Evolutionary conservation across 257 asterid species (phyloP).

Genomic region (Cruciata laevipes): DNA sequence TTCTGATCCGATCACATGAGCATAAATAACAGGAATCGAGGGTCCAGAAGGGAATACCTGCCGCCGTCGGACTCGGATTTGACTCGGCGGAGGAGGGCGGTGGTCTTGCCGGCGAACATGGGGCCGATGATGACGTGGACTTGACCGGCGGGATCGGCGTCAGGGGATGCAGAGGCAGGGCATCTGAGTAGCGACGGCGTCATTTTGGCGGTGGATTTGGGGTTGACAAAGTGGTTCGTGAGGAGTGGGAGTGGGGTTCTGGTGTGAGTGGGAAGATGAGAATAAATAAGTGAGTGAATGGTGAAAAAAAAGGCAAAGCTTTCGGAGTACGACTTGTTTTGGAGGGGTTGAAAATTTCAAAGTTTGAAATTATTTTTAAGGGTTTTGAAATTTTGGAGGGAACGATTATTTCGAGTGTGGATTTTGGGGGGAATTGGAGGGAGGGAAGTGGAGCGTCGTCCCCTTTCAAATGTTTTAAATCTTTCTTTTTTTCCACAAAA

Average conservation of each 20-base stretch:
- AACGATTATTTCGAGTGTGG: background rate
- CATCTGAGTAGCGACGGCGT: background rate
- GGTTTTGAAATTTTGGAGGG: background rate
- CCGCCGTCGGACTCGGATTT: slow-evolving; percentile 17
- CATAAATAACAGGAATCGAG: background rate
- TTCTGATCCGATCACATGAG: background rate
- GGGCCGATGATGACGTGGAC: slow-evolving; percentile 86
- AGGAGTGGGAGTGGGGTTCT: background rate
- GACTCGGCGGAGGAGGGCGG: slow-evolving; percentile 38
- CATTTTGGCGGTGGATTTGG: background rate
- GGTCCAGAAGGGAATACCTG: slow-evolving; percentile 14
- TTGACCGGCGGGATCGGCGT: slow-evolving; percentile 20
- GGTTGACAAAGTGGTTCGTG: background rate
- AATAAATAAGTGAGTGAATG: too few relatives aligned
- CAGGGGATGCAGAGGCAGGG: background rate
- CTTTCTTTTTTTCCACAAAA: too few relatives aligned
- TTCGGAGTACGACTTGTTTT: background rate
- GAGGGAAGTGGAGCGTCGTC: background rate
- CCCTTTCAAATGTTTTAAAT: too few relatives aligned
- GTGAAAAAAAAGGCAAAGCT: background rate
- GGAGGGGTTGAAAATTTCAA: background rate
- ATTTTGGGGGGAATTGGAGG: background rate
- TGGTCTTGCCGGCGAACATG: slow-evolving; percentile 89
- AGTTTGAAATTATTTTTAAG: background rate
- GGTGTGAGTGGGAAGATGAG: background rate